A percentile compares a stretch with the other conserved stretches of the same genome.
Conservation (phyloP, 805 yeast genomes). For the Yamadazyma kitorensis region DNA sequence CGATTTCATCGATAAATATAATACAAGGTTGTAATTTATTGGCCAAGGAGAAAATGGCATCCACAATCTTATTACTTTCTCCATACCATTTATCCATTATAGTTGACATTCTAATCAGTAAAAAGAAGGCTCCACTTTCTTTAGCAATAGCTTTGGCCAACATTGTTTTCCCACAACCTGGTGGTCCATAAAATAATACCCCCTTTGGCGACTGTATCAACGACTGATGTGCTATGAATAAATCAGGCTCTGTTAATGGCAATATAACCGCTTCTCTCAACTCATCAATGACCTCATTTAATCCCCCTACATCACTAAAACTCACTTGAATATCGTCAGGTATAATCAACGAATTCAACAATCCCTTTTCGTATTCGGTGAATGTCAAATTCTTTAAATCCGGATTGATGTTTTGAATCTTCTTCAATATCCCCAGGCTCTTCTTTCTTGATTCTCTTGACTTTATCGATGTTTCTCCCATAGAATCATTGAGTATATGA, state of each 20-base stretch:
- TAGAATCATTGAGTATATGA: slow-evolving; percentile 34
- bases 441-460: slow-evolving; percentile 64
- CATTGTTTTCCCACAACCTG: slow-evolving; percentile 98
- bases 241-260: slow-evolving; percentile 73
- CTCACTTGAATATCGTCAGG: slow-evolving; percentile 78
- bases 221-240: slow-evolving; percentile 64
- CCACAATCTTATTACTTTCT: slow-evolving; percentile 89
- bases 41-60: slow-evolving; percentile 89
- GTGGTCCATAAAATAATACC: slow-evolving; percentile 93
- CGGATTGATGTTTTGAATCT: slow-evolving; percentile 52
- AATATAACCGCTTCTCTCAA: slow-evolving; percentile 83
- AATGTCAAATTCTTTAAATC: slow-evolving; percentile 48
- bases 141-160: slow-evolving; percentile 91
- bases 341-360: slow-evolving; percentile 73
- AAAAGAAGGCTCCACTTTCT: slow-evolving; percentile 88
- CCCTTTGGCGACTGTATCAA: slow-evolving; percentile 92
- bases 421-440: slow-evolving; percentile 43
- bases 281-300: slow-evolving; percentile 79
- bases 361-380: slow-evolving; percentile 73
- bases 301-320: slow-evolving; percentile 87
- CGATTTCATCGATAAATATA: slow-evolving; percentile 93
- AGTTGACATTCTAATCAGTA: slow-evolving; percentile 88
- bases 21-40: slow-evolving; percentile 90
- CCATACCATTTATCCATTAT: slow-evolving; percentile 98
- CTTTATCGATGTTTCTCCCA: slow-evolving; percentile 31